Evolutionary conservation across 805 yeast genomes (phyloP).

Genomic region (Citeromyces matritensis): DNA sequence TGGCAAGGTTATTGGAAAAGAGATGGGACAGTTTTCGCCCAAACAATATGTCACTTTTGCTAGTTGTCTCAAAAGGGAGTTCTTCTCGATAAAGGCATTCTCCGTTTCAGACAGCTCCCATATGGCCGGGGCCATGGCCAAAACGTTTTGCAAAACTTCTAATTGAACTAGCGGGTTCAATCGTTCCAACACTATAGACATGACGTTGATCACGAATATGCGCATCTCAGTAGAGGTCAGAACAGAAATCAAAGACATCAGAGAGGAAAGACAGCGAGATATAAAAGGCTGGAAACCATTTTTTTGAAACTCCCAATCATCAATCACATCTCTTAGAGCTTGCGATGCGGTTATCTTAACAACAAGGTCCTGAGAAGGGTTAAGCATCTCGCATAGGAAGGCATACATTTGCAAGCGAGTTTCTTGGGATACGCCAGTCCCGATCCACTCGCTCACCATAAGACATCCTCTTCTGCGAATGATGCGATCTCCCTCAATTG

Average conservation of each 20-base stretch:
- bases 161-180: slow-evolving; percentile 49
- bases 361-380: slow-evolving; percentile 53
- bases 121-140: slow-evolving; percentile 45
- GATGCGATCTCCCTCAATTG: slow-evolving; percentile 32
- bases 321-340: slow-evolving; percentile 52
- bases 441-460: slow-evolving; percentile 70
- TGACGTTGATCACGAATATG: slow-evolving; percentile 51
- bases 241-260: slow-evolving; percentile 32
- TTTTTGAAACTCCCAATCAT: slow-evolving; percentile 79
- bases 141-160: slow-evolving; percentile 31
- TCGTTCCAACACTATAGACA: slow-evolving; percentile 46
- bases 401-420: slow-evolving; percentile 45
- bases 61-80: slow-evolving; percentile 37
- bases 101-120: slow-evolving; percentile 50
- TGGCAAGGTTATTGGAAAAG: slow-evolving; percentile 48
- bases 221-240: slow-evolving; percentile 61
- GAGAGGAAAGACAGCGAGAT: slow-evolving; percentile 29
- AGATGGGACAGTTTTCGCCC: slow-evolving; percentile 30
- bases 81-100: slow-evolving; percentile 30
- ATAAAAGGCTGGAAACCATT: slow-evolving; percentile 52
- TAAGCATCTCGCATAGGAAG: slow-evolving; percentile 29
- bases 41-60: slow-evolving; percentile 41
- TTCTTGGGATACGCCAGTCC: slow-evolving; percentile 44
- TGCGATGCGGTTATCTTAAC: slow-evolving; percentile 64
- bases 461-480: slow-evolving; percentile 66